Percentiles rank a stretch among this genome's conserved stretches.
Evolutionary conservation across 305 asterid species (phyloP).

Genomic region (Fraxinus latifolia): DNA sequence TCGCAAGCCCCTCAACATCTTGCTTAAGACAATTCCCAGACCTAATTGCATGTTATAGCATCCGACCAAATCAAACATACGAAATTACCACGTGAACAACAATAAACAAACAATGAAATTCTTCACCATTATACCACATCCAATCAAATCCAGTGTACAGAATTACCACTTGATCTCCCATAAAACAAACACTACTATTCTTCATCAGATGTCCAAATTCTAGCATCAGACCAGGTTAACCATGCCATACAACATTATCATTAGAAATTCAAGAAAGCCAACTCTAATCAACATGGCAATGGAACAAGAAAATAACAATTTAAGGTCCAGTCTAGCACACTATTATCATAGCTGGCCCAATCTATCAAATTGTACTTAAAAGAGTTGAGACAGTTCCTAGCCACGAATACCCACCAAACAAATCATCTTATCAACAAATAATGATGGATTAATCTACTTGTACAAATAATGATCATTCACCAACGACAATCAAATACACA

Average conservation of each 20-base stretch:
- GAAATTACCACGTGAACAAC: neutral
- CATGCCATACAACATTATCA: neutral
- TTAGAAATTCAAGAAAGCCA: neutral
- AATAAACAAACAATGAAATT: neutral
- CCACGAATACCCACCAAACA: neutral
- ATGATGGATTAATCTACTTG: neutral
- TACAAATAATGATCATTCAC: slow-evolving; percentile 7
- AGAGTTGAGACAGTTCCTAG: neutral
- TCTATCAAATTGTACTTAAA: neutral
- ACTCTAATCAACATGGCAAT: neutral
- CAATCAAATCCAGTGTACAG: neutral
- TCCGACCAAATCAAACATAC: neutral
- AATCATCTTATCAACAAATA: neutral
- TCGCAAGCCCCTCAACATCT: neutral
- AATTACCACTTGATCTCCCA: neutral
- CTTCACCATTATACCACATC: neutral
- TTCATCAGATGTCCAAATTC: neutral
- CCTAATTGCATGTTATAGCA: neutral
- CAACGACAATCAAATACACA: neutral
- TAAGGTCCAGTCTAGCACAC: neutral
- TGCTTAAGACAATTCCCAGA: neutral
- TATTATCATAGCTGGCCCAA: neutral
- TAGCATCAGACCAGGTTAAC: neutral
- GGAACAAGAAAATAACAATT: neutral
- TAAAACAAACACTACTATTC: neutral